These are phyloP conservation scores for Bretziella fagacearum DNA, from an alignment of 2,329 filamentous ascomycete species.

Conservation along the genomic window DNA sequence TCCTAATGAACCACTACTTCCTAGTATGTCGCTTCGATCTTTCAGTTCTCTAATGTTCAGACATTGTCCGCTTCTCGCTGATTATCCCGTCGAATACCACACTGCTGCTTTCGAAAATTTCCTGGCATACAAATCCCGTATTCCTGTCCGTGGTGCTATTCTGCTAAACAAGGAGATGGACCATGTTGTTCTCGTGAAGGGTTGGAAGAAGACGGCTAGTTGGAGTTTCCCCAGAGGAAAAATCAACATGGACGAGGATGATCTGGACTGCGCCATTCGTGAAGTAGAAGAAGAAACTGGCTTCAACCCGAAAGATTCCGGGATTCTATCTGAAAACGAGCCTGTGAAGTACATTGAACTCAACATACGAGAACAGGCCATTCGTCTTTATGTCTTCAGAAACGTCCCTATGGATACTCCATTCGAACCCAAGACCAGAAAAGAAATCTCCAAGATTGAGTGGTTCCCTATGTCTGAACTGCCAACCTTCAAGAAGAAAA, in stretches of 20 bases:
- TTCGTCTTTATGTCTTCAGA: constrained; percentile 82
- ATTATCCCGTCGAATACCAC: constrained; percentile 62
- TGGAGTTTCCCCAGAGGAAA: constrained; percentile 97
- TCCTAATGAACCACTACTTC: constrained; percentile 67
- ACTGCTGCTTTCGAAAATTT: constrained; percentile 80
- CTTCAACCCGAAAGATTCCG: constrained; percentile 60
- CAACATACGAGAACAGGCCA: constrained; percentile 80
- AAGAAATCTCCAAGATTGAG: constrained; percentile 92
- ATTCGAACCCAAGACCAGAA: constrained; percentile 81
- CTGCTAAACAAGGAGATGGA: constrained; percentile 92
- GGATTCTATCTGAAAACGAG: constrained; percentile 54
- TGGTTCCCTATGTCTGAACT: constrained; percentile 89
- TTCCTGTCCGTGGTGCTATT: constrained; percentile 88
- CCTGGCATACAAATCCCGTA: constrained; percentile 79
- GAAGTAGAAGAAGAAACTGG: constrained; percentile 97
- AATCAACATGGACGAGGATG: constrained; percentile 93
- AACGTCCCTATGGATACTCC: constrained; percentile 71
- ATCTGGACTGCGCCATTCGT: constrained; percentile 80
- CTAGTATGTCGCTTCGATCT: constrained; percentile 65
- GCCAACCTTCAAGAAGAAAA: constrained; percentile 62
- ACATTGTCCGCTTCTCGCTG: constrained; percentile 76
- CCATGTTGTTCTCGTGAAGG: constrained; percentile 79
- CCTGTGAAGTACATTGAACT: constrained; percentile 73
- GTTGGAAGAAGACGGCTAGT: constrained; percentile 90
- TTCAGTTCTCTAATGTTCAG: constrained; percentile 88